Base-by-base conservation (phyloP, 352 stramenopile species). In the Stephanocyclus meneghinianus region DNA sequence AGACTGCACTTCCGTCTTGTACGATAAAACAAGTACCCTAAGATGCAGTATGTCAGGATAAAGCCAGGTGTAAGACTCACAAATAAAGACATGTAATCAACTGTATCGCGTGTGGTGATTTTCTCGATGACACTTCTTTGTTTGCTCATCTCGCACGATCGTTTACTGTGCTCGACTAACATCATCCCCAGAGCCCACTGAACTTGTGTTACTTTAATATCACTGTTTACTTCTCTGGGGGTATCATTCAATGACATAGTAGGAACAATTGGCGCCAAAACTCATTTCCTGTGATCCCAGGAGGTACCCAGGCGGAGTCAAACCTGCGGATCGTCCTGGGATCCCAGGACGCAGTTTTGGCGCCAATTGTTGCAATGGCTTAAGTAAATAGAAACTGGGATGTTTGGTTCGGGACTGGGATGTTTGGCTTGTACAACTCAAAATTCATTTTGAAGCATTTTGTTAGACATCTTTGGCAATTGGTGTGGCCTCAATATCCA, bases 81-180 rank as follows among this genome's bases (percentile, higher is more conserved):
- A 30, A 66, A 66, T 26, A 53, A 51, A 66, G 26, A 35, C 32
- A 51, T 66, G 37, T 66, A 66, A 21, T 26, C 21, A 30, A 16
- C 16, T 42, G n/a, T 67, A 7, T 67, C 37, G 13, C 3, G 32
- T 35, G n/a, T 35, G 37, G 6, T 45, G 26, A 53, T 53, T 45
- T 67, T 53, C 7, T 18, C 8, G 15, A 53, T 32, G 9, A 9
- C 16, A 37, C 59, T 53, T 21, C 42, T 56, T 11, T 44, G n/a
- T 0, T 26, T 44, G 18, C 42, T 40, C 15, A 37, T 26, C 4
- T 69, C 21, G 26, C 42, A 32, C 16, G n/a, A 63, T 18, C 37
- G 37, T 32, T 79, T 90, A 76, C 95, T 95, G 48, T 94, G 94
- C 75, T 96, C 92, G 67, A 94, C 94, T 21, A 96, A 64, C 76